Base-by-base conservation (phyloP, 208 protist genomes). In the Acanthamoeba castellanii region DNA sequence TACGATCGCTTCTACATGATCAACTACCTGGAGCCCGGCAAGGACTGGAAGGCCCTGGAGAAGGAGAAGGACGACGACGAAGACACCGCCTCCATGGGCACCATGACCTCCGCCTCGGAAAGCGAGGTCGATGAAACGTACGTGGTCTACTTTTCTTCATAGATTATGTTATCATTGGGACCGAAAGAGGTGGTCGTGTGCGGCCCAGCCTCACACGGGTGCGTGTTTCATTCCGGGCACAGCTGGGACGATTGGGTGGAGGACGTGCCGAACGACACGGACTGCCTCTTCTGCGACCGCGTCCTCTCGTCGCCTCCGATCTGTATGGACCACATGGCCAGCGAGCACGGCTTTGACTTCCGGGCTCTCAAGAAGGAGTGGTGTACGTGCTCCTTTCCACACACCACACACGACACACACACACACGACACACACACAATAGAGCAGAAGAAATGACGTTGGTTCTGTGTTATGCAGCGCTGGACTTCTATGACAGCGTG, bases 1-100 rank as follows among this genome's bases (percentile, higher is more conserved):
- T 96, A 95, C 42, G 95, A 96, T 68, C 72, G 59, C 61, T 96
- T 94, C 92, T 96, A 95, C 91, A 66, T 96, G 64, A 72, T 95
- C 64, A 96, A 96, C 74, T 96, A 96, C 42, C 34, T 95, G 64
- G 64, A 93, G 45, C 88, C 88, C 34, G 88, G 88, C 88, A 93
- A 81, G 68, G 42, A 72, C 45, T 93, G 88, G 88, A 55, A 93
- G 88, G 68, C 42, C 22, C 52, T 81, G 3, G 64, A 93, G 88
- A 93, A 78, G 64, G 88, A 93, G 68, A 61, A 82, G 37, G 88
- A 93, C 47, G 68, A 74, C 47, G 52, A 72, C 50, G 88, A 93
- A 22, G 47, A 61, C 84, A 27, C 32, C 25, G 16, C 76, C 30
- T 85, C 76, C 45, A 57, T 85, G 45, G 76, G 76, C 20, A 85